These are phyloP conservation scores for Vanrija sp. DNA, from an alignment of 1,284 basidiomycete genomes.

Conservation along the genomic window DNA sequence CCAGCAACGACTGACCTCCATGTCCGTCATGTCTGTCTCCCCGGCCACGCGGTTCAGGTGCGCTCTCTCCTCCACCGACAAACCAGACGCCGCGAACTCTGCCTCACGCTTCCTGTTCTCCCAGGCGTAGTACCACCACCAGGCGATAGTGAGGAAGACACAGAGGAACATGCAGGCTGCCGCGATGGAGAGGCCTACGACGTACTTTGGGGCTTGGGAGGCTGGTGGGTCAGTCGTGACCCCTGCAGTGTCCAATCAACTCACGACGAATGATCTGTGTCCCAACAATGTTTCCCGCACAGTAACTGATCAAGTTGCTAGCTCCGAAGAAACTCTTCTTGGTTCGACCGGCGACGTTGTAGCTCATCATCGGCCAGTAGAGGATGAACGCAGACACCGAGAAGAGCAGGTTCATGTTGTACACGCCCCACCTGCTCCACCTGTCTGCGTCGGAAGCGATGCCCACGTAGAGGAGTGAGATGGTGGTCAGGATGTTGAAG, in stretches of 20 bases:
- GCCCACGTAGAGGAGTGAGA: constrained; percentile 24
- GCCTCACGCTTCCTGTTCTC: constrained; percentile 23
- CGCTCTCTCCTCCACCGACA: constrained; percentile 25
- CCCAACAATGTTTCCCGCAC: constrained; percentile 27
- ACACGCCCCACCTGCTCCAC: constrained; percentile 21
- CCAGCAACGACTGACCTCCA: too few species aligned
- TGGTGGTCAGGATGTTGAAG: constrained; percentile 8
- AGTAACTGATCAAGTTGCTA: constrained; percentile 20
- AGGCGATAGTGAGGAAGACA: constrained; percentile 11
- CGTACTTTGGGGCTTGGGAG: constrained; percentile 22
- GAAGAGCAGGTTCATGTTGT: too few species aligned
- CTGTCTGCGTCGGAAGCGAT: constrained; percentile 11
- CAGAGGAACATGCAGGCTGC: constrained; percentile 14
- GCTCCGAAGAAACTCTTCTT: constrained; percentile 23
- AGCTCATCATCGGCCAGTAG: constrained; percentile 11
- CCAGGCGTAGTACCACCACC: constrained; percentile 24
- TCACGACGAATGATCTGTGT: constrained; percentile 20
- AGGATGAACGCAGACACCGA: constrained; percentile 13
- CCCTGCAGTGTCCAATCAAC: not conserved
- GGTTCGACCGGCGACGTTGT: constrained; percentile 18
- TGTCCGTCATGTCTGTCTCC: constrained; percentile 31
- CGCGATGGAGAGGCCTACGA: constrained; percentile 16
- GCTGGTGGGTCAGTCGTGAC: not conserved
- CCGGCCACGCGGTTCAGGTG: constrained; percentile 24
- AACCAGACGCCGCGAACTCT: constrained; percentile 18